Evolutionary conservation across 176 grass and related monocot genomes (phyloP), one percentile per base, ranked within the genome.

Genomic region (Aegilops speltoides): DNA sequence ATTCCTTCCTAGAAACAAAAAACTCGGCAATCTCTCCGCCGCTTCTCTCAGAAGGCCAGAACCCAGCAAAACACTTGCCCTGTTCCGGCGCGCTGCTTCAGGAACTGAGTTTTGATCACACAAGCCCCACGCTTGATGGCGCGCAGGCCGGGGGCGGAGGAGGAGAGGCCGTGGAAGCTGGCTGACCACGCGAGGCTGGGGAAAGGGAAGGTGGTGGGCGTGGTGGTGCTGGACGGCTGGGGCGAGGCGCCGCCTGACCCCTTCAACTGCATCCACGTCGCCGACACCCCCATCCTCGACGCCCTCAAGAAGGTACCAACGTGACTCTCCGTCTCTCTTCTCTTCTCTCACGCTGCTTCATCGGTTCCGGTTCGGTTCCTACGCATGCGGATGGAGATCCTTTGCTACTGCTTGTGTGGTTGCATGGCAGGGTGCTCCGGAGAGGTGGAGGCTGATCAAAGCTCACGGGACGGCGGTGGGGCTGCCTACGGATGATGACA

Each of bases 401-500:
- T 45, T 8, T 65, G 56, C 31, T 31, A 31, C 31, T 31, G 31
- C 43, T 56, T 33, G 14, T 31, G 11, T 16, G 37, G 36, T 4
- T 43, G 24, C 14, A 17, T 78, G 16, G 16, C 84, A 96, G 90
- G 92, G 79, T 65, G 90, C 87, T 79, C 93, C 88, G 28, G 93
- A 90, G 87, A 89, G 82, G 45, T 96, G 97, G 97, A 92, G 70
- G 60, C 69, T 98, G 46, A 87, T 96, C 68, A 96, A 91, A 81
- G 92, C 92, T 91, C 93, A 96, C 45, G 94, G 94, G 10, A 93
- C 87, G 14, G 93, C 93, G 23, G 96, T 94, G 15, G 93, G 93
- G 16, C 88, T 98, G 77, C 97, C 97, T 0, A 91, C 76, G 28
- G 92, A 98, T 7, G 96, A 96, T 69, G 96, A 93, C 90, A 98